A percentile compares a stretch with the other conserved stretches of the same genome.
These are phyloP conservation scores for Clitocybe nebularis DNA, from an alignment of 1,284 basidiomycete genomes.

Conservation along the genomic window DNA sequence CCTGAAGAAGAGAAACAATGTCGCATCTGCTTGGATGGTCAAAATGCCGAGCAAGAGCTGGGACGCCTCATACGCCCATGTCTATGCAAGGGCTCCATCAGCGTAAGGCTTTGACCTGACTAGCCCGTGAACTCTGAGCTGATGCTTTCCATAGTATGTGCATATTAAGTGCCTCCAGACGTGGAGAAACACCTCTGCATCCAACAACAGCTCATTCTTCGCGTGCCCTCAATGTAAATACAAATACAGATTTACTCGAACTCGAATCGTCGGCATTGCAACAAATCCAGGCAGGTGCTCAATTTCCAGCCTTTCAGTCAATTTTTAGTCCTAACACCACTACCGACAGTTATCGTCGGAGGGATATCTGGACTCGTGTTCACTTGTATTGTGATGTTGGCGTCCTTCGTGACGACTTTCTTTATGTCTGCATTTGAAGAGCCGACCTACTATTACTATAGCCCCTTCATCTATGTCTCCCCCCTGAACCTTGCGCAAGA, in stretches of 20 bases:
- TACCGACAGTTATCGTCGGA: slow-evolving; percentile 54
- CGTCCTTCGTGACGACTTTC: slow-evolving; percentile 69
- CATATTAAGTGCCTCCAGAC: slow-evolving; percentile 72
- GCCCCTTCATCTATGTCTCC: slow-evolving; percentile 46
- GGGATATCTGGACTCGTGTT: slow-evolving; percentile 64
- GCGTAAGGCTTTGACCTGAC: slow-evolving; percentile 42
- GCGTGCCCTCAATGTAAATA: slow-evolving; percentile 75
- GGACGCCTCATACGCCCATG: slow-evolving; percentile 75
- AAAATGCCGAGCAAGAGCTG: slow-evolving; percentile 48
- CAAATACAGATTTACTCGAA: slow-evolving; percentile 68
- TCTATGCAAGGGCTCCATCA: slow-evolving; percentile 75
- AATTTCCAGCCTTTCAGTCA: slow-evolving; percentile 2
- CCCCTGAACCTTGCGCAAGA: slow-evolving; percentile 60
- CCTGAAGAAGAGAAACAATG: slow-evolving; percentile 53
- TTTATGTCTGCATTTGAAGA: slow-evolving; percentile 56
- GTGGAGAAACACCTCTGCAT: slow-evolving; percentile 62
- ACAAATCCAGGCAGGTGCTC: slow-evolving; percentile 59
- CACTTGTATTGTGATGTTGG: slow-evolving; percentile 59
- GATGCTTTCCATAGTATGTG: slow-evolving; percentile 47
- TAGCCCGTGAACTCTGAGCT: slow-evolving; percentile 8
- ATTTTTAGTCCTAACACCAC: slow-evolving; percentile 3
- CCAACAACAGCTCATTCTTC: slow-evolving; percentile 59
- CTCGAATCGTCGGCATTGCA: slow-evolving; percentile 62
- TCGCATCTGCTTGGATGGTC: slow-evolving; percentile 72
- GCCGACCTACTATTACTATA: slow-evolving; percentile 37